Base-by-base conservation (phyloP, 2,329 filamentous ascomycete genomes). In the Fusarium mangiferae region DNA sequence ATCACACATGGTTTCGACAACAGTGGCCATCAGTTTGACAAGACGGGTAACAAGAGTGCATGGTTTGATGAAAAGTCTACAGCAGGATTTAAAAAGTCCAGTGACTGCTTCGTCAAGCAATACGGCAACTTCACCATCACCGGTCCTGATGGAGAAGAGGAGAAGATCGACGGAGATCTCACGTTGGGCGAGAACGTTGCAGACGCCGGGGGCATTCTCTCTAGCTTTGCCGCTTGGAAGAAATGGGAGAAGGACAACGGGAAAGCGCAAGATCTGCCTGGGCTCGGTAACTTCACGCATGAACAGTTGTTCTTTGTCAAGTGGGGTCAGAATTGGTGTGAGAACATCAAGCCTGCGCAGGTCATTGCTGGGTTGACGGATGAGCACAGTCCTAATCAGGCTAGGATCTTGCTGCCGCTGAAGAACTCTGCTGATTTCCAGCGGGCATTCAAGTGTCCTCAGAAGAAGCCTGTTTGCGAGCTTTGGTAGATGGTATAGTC, bases 171-270 rank as follows among this genome's bases (percentile, higher is more conserved):
- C 68, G 91, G 91, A 15, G 83, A 84, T 35, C 83, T 90, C 18
- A 93, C 91, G 0, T 82, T 93, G 9, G 90, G 88, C 30, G 92
- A 94, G 82, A 93, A 93, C 78, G 90, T 93, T 77, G 91, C 91
- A 5, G 92, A 94, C 78, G 90, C 91, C 2, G 91, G 91, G 28
- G 92, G 92, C 15, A 78, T 94, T 2, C 85, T 87, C 13, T 89
- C 90, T 0, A 85, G 90, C 1, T 93, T 89, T 78, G 83, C 87
- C 24, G 91, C 91, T 1, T 94, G 92, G 92, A 88, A 90, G 79
- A 87, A 87, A 70, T 86, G 87, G 15, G 87, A 89, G 36, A 81
- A 84, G 10, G 82, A 86, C 48, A 85, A 84, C 26, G 68, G 72
- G 3, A 84, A 87, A 0, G 87, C 88, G 60, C 76, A 85, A 77